Base-by-base conservation (phyloP, 805 yeast species). In the Vanderwaltozyma polyspora region DNA sequence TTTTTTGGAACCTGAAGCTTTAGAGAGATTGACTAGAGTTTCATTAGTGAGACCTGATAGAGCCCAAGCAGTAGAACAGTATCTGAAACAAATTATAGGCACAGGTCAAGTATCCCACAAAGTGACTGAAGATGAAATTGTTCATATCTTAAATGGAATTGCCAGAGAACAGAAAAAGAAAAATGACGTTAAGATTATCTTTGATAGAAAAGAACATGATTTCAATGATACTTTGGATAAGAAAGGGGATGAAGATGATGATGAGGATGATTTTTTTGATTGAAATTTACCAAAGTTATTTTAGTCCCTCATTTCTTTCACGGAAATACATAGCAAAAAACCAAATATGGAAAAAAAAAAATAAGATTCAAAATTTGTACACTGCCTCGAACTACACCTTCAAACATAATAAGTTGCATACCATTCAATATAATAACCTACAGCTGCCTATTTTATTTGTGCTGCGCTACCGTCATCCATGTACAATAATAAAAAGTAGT, bases 31-130 rank as follows among this genome's bases (percentile, higher is more conserved):
- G 30, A 74, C 87, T 14, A 67, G 98, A 38, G 93, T 89, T 14
- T 65, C 85, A 19, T 70, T 91, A 53, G 98, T 89, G 29, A 74
- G 87, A 51, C 93, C 93, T 3, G 97, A 91, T 34, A 67, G 96
- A 37, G 97, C 94, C 1, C 70, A 72, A 33, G 82, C 86, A 3
- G 96, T 86, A 11, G 96, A 89, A 49, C 76, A 78, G 41, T 75
- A 89, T 47, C 62, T 89, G 29, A 60, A 80, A 19, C 74, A 76
- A 46, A 60, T 89, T 55, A 81, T 77, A 7, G 74, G 76, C 40
- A 68, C 80, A 44, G 96, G 96, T 2, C 84, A 80, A 39, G 62
- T 89, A 24, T 32, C 45, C 11, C 68, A 76, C 40, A 83, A 84
- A 53, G 64, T 89, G n/a, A 65, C 69, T 7, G 97, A 91, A 54